Conservation (phyloP, 805 yeast species). For the Yarrowia alimentaria region DNA sequence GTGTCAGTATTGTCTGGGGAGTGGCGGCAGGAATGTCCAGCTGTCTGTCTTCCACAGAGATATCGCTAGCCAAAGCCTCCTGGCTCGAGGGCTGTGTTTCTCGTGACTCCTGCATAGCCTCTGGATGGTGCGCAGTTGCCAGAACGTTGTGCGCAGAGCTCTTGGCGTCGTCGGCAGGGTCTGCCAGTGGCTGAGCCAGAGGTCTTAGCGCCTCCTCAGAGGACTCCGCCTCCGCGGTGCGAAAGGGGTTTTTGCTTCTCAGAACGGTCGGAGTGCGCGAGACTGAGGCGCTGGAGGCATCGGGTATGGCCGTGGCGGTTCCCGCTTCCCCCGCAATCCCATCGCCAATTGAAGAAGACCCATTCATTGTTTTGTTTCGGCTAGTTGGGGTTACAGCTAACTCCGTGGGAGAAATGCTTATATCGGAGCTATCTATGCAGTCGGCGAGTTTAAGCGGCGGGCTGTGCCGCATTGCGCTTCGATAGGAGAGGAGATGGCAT, state of each 20-base stretch:
- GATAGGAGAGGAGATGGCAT: no score
- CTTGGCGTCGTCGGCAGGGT: constrained; percentile 4
- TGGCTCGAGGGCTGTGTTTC: constrained; percentile 4
- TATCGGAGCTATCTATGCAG: constrained; percentile 21
- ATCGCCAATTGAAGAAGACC: no score
- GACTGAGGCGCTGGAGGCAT: no score
- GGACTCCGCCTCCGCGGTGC: no score
- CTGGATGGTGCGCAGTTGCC: no score
- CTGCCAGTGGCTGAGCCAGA: no score
- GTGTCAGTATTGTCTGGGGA: neutral
- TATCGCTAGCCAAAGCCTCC: neutral
- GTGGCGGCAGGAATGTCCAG: constrained; percentile 1
- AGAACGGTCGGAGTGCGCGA: no score
- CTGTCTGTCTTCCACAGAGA: neutral
- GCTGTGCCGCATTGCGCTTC: constrained; percentile 8
- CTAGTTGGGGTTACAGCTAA: neutral
- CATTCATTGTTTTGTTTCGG: neutral
- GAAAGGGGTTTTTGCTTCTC: no score
- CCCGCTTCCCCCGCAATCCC: no score
- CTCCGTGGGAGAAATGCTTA: constrained; percentile 1
- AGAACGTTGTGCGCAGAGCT: neutral
- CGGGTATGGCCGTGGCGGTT: no score
- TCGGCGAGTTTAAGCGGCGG: constrained; percentile 11
- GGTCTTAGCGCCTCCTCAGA: no score
- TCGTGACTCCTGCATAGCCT: constrained; percentile 25